These are phyloP conservation scores for Aspergillus bridgeri DNA, from an alignment of 495 filamentous ascomycete genomes.

Conservation along the genomic window DNA sequence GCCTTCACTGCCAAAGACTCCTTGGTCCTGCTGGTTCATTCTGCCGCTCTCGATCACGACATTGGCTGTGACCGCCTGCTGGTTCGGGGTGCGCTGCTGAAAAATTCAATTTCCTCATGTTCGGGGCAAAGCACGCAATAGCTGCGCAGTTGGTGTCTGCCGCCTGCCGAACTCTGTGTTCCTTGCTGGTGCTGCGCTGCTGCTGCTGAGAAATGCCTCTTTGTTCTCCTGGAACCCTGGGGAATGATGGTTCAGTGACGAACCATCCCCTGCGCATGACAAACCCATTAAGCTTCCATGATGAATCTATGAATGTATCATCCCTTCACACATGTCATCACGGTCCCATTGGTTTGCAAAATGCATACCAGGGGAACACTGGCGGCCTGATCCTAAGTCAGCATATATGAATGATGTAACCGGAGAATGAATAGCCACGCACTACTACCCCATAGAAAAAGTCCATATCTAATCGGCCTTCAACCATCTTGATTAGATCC, in stretches of 20 bases:
- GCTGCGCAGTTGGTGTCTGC: conserved; percentile 28
- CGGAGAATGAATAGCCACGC: background rate
- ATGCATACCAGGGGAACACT: background rate
- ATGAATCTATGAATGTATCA: too few species aligned
- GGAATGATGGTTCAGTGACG: conserved; percentile 4
- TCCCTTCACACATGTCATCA: background rate
- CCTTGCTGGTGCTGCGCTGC: too few species aligned
- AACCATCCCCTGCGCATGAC: background rate
- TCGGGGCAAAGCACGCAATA: conserved; percentile 40
- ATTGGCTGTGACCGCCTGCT: conserved; percentile 36
- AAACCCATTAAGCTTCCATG: background rate
- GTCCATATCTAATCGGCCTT: too few species aligned
- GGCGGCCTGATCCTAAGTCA: background rate
- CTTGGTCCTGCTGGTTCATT: conserved; percentile 26
- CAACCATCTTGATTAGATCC: too few species aligned
- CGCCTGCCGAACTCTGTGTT: conserved; percentile 20
- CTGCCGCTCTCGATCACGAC: conserved; percentile 37
- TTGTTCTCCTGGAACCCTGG: conserved; percentile 12
- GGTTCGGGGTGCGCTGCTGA: conserved; percentile 15
- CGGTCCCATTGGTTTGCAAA: background rate
- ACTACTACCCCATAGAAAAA: background rate
- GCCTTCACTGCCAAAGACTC: conserved; percentile 27
- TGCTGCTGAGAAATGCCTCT: conserved; percentile 32
- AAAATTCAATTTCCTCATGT: conserved; percentile 27
- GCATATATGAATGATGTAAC: background rate